Percentiles rank a stretch among this genome's conserved stretches.
phyloP scores from a whole-genome alignment of 495 filamentous ascomycete species.

The Lepidopterella palustris region DNA sequence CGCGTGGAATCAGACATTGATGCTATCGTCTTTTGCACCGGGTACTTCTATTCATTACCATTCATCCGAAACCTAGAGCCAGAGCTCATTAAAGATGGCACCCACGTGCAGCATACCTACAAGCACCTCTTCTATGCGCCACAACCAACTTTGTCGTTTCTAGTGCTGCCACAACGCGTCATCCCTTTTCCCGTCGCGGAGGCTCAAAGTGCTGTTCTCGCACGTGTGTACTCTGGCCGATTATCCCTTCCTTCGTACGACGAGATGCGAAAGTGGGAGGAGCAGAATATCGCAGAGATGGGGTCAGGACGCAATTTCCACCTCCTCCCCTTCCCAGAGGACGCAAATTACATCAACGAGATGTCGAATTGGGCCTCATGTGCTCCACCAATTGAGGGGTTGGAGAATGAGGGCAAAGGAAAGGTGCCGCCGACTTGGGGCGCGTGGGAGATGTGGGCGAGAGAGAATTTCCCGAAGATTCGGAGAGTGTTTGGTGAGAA shows the following conservation, averaged over 20 bases:
- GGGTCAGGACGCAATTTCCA: constrained; percentile 53
- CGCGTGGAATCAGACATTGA: constrained; percentile 55
- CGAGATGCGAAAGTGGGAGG: constrained; percentile 66
- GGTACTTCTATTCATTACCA: constrained; percentile 65
- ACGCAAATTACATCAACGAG: constrained; percentile 72
- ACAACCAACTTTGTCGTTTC: constrained; percentile 73
- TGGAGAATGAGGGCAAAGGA: constrained; percentile 45
- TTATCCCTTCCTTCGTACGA: constrained; percentile 53
- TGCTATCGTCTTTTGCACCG: constrained; percentile 64
- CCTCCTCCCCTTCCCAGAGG: constrained; percentile 61
- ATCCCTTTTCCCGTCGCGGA: constrained; percentile 78
- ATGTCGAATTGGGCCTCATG: constrained; percentile 54
- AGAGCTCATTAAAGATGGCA: constrained; percentile 58
- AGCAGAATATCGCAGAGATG: constrained; percentile 33
- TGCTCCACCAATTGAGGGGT: constrained; percentile 39
- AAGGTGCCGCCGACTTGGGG: constrained; percentile 65
- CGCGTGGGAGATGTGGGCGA: constrained; percentile 57
- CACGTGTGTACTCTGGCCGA: constrained; percentile 64
- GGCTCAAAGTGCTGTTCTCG: constrained; percentile 69
- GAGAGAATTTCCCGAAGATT: constrained; percentile 49
- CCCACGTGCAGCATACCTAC: constrained; percentile 61
- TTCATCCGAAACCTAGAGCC: constrained; percentile 58
- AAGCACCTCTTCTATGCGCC: constrained; percentile 70
- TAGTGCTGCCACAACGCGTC: constrained; percentile 67
- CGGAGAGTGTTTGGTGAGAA: constrained; percentile 48